These are phyloP conservation scores for Colletotrichum godetiae DNA, from an alignment of 2,329 filamentous ascomycete species.

Conservation along the genomic window DNA sequence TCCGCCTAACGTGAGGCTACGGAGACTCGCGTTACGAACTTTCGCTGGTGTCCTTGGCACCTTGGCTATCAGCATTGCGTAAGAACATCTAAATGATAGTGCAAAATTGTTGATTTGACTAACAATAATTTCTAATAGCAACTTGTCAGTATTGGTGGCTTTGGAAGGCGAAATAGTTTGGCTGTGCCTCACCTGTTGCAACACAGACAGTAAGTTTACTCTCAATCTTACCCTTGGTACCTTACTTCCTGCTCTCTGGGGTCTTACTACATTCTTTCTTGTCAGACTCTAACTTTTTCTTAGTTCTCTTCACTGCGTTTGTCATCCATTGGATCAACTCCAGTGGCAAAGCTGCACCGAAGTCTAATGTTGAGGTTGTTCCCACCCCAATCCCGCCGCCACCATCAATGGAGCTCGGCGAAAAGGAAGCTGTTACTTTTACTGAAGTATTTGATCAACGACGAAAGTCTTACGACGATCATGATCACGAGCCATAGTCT, in stretches of 20 bases:
- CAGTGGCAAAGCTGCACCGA: background rate
- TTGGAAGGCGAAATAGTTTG: constrained; percentile 7
- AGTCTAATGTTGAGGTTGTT: background rate
- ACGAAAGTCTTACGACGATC: background rate
- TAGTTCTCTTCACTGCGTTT: constrained; percentile 10
- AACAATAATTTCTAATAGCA: background rate
- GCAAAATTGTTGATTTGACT: background rate
- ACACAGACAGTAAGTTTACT: constrained; percentile 11
- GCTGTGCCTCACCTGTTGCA: constrained; percentile 22
- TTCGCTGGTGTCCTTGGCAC: background rate
- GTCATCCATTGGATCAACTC: constrained; percentile 6
- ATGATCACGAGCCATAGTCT: background rate
- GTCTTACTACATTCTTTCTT: background rate
- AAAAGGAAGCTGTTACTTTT: background rate
- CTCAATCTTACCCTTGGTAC: background rate
- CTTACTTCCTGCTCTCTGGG: too few species aligned
- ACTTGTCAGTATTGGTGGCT: constrained; percentile 2
- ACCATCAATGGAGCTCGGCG: background rate
- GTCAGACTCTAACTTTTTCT: background rate
- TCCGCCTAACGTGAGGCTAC: background rate
- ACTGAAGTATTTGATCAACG: background rate
- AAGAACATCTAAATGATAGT: background rate
- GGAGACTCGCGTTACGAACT: constrained; percentile 1
- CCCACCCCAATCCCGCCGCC: too few species aligned
- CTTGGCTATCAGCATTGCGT: background rate